These are phyloP conservation scores for Euclidium syriacum DNA, from an alignment of 345 rosid genomes.

Conservation along the genomic window DNA sequence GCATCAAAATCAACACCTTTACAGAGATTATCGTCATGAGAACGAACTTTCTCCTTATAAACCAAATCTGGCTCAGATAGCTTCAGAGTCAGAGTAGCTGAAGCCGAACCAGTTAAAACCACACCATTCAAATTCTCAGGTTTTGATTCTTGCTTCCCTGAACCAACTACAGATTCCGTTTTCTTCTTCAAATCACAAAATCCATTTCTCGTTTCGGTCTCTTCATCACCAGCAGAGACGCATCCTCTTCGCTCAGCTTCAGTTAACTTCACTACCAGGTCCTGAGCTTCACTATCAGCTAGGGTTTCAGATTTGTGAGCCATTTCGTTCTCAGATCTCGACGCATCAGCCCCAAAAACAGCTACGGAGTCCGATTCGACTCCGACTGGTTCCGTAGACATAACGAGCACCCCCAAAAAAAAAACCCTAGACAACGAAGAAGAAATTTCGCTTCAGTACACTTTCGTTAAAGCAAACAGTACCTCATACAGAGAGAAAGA, in stretches of 20 bases:
- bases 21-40: background rate
- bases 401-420: slow-evolving; percentile 22
- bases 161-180: background rate
- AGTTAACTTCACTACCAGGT: background rate
- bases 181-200: background rate
- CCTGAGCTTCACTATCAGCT: background rate
- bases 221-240: background rate
- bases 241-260: background rate
- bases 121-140: no score
- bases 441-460: background rate
- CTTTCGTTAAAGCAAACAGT: background rate
- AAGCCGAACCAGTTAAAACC: no score
- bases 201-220: background rate
- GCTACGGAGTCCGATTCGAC: slow-evolving; percentile 43
- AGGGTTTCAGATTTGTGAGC: slow-evolving; percentile 9
- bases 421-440: slow-evolving; percentile 10
- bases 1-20: background rate
- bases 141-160: no score
- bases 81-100: no score
- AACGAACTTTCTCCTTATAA: background rate
- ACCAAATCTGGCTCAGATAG: no score
- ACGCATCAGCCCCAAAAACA: background rate
- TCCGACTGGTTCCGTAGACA: slow-evolving; percentile 32
- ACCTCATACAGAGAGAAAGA: background rate
- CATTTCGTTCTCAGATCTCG: background rate